A percentile compares a stretch with the other conserved stretches of the same genome.
Evolutionary conservation across 371 early-diverging fungal species (phyloP).

Genomic region (Mortierella sp.): DNA sequence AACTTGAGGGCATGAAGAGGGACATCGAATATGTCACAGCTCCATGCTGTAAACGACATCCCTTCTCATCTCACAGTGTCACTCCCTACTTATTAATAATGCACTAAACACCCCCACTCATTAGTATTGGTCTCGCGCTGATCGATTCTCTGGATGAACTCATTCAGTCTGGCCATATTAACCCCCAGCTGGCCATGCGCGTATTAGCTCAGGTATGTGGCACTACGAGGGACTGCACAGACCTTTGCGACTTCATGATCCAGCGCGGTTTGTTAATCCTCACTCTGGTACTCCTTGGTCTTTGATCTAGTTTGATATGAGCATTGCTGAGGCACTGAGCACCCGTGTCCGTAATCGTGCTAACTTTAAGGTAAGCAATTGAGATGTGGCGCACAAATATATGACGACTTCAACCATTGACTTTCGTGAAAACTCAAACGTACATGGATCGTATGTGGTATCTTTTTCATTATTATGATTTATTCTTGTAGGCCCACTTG

Average conservation of each 20-base stretch:
- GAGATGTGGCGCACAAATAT: too few species aligned
- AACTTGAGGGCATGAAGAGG: background rate
- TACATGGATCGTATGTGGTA: too few species aligned
- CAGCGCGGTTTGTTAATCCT: background rate
- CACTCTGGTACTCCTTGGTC: background rate
- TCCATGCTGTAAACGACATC: too few species aligned
- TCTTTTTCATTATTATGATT: too few species aligned
- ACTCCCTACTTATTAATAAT: background rate
- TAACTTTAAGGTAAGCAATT: conserved; percentile 70
- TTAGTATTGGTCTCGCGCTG: conserved; percentile 89
- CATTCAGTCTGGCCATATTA: conserved; percentile 90
- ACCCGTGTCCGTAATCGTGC: conserved; percentile 72
- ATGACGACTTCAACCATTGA: too few species aligned
- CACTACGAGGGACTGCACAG: background rate
- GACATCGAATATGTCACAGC: too few species aligned
- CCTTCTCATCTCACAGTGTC: background rate
- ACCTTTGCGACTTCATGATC: too few species aligned
- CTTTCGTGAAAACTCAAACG: too few species aligned
- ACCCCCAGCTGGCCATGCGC: conserved; percentile 95
- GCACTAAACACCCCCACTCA: background rate
- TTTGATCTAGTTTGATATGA: conserved; percentile 74
- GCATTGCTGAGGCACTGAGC: conserved; percentile 80
- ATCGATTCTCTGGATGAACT: conserved; percentile 97
- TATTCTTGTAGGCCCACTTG: conserved; percentile 80
- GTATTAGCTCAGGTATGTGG: conserved; percentile 84